These are phyloP conservation scores for Curvularia lunata DNA, from an alignment of 2,329 filamentous ascomycete species.

Conservation along the genomic window DNA sequence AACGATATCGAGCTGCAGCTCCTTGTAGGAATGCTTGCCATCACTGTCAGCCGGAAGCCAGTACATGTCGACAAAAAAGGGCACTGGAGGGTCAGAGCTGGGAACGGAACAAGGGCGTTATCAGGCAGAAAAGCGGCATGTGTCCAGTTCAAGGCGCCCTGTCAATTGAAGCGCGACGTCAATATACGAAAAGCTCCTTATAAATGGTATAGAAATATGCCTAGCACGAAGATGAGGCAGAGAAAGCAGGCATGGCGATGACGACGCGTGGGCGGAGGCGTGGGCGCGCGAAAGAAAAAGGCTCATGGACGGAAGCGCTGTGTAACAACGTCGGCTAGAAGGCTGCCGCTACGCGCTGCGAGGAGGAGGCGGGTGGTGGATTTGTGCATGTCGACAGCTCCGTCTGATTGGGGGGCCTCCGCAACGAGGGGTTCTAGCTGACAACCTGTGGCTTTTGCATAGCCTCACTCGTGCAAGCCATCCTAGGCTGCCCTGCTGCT, in stretches of 20 bases:
- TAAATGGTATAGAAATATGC: slow-evolving; percentile 33
- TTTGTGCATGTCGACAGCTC: slow-evolving; percentile 31
- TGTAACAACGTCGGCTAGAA: slow-evolving; percentile 29
- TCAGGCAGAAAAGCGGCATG: slow-evolving; percentile 30
- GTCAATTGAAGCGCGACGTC: not conserved
- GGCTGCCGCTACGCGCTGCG: slow-evolving; percentile 13
- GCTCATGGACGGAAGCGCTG: slow-evolving; percentile 2
- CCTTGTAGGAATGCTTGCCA: slow-evolving; percentile 33
- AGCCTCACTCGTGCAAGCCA: slow-evolving; percentile 31
- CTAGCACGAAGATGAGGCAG: slow-evolving; percentile 14
- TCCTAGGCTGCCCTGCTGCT: slow-evolving; percentile 23
- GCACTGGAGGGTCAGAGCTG: slow-evolving; percentile 9
- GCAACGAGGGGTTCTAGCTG: slow-evolving; percentile 31
- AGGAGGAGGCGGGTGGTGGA: slow-evolving; percentile 9
- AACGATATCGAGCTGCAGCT: slow-evolving; percentile 62
- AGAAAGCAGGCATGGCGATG: slow-evolving; percentile 13
- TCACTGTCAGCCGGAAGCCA: slow-evolving; percentile 43
- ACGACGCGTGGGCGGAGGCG: slow-evolving; percentile 20
- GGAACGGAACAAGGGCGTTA: slow-evolving; percentile 15
- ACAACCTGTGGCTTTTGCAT: slow-evolving; percentile 33
- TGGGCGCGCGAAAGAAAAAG: slow-evolving; percentile 13
- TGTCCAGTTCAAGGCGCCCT: slow-evolving; percentile 12
- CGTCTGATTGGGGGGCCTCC: slow-evolving; percentile 15
- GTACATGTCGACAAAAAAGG: slow-evolving; percentile 34
- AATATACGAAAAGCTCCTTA: slow-evolving; percentile 9